A percentile compares a stretch with the other conserved stretches of the same genome.
These are phyloP conservation scores for Amanita molliuscula DNA, from an alignment of 768 basidiomycete genomes.

Conservation along the genomic window DNA sequence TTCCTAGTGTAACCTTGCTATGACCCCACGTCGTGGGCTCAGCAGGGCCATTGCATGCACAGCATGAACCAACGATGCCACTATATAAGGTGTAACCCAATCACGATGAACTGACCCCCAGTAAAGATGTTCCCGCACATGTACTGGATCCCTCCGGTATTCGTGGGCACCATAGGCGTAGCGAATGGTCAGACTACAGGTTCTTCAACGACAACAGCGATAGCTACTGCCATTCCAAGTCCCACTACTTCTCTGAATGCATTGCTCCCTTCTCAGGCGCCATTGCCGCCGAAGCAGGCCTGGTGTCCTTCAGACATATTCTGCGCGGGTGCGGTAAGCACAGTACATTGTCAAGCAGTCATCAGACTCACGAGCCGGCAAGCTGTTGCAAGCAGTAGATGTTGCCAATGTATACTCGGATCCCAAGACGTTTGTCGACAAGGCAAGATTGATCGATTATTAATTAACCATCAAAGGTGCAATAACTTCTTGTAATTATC, in stretches of 20 bases:
- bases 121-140: background rate
- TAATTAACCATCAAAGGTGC: background rate
- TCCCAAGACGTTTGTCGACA: slow-evolving; percentile 85
- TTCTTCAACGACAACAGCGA: slow-evolving; percentile 24
- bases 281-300: slow-evolving; percentile 55
- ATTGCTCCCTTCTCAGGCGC: slow-evolving; percentile 53
- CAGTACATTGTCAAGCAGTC: slow-evolving; percentile 2
- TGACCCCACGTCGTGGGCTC: no score
- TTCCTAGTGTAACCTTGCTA: no score
- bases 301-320: slow-evolving; percentile 76
- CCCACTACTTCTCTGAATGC: slow-evolving; percentile 44
- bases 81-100: background rate
- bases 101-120: background rate
- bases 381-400: slow-evolving; percentile 83
- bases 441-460: slow-evolving; percentile 18
- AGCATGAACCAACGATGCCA: no score
- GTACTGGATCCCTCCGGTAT: background rate
- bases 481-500: slow-evolving; percentile 7
- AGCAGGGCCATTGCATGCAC: no score
- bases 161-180: background rate
- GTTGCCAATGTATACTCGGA: slow-evolving; percentile 67
- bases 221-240: slow-evolving; percentile 55
- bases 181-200: background rate
- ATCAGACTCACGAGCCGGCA: slow-evolving; percentile 7
- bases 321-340: slow-evolving; percentile 64